Evolutionary conservation across 2,329 filamentous ascomycete genomes (phyloP).

Genomic region (Cladosporium sp.): DNA sequence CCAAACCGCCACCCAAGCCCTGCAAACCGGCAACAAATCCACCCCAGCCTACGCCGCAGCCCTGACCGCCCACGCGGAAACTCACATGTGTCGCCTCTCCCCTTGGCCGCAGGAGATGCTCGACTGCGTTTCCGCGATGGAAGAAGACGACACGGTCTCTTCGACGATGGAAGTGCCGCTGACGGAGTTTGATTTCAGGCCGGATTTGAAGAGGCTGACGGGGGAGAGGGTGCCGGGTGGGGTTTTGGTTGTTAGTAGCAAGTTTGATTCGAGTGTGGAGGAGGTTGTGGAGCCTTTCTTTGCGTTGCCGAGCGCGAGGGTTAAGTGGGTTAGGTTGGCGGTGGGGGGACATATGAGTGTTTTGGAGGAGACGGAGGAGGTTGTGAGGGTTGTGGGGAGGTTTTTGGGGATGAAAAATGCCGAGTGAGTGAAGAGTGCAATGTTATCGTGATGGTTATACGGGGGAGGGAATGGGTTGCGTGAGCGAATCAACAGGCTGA

Average conservation of each 20-base stretch:
- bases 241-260: slow-evolving; percentile 40
- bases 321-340: slow-evolving; percentile 37
- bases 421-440: no score
- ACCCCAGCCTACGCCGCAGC: neutral
- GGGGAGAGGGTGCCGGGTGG: slow-evolving; percentile 20
- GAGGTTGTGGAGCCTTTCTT: slow-evolving; percentile 35
- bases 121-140: neutral
- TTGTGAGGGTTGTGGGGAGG: neutral
- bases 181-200: neutral
- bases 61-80: neutral
- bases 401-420: neutral
- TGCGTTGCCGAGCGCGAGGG: slow-evolving; percentile 26
- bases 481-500: no score
- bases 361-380: slow-evolving; percentile 36
- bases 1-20: neutral
- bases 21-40: neutral
- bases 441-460: no score
- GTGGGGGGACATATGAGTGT: slow-evolving; percentile 33
- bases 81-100: neutral
- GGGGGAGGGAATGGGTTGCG: no score
- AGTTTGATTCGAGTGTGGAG: slow-evolving; percentile 39
- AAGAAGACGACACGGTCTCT: neutral
- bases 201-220: neutral
- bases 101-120: neutral
- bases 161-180: neutral